Evolutionary conservation across 2,329 filamentous ascomycete species (phyloP).

Genomic region (Nemania sp.): DNA sequence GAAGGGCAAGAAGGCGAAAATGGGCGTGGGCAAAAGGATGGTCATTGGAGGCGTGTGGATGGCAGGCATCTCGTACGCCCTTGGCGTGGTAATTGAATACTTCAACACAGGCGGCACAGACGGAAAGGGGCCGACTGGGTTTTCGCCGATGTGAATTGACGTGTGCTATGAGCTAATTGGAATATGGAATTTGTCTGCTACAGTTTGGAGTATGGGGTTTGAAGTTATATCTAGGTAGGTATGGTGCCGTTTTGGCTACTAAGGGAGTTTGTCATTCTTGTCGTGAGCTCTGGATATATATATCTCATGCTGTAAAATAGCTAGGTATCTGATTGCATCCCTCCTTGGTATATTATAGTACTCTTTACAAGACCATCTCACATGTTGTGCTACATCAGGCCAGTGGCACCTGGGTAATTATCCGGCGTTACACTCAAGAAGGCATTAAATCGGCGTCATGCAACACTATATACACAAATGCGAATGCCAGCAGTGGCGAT

Average conservation of each 20-base stretch:
- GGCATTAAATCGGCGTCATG: no score
- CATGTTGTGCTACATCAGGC: no score
- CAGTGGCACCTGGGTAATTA: no score
- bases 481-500: no score
- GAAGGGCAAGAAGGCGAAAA: slow-evolving; percentile 42
- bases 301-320: slow-evolving; percentile 7
- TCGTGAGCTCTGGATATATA: not conserved
- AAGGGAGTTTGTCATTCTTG: not conserved
- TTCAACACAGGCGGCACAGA: slow-evolving; percentile 53
- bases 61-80: slow-evolving; percentile 59
- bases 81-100: slow-evolving; percentile 62
- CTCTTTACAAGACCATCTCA: not conserved
- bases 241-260: not conserved
- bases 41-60: slow-evolving; percentile 58
- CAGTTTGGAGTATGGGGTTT: slow-evolving; percentile 14
- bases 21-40: slow-evolving; percentile 51
- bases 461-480: no score
- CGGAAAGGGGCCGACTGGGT: slow-evolving; percentile 44
- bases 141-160: slow-evolving; percentile 29
- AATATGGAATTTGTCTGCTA: not conserved
- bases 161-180: not conserved
- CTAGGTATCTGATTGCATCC: not conserved
- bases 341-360: not conserved
- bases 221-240: not conserved
- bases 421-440: no score